Evolutionary conservation across 2,329 filamentous ascomycete species (phyloP).

Genomic region (Myriosclerotinia duriaeana): DNA sequence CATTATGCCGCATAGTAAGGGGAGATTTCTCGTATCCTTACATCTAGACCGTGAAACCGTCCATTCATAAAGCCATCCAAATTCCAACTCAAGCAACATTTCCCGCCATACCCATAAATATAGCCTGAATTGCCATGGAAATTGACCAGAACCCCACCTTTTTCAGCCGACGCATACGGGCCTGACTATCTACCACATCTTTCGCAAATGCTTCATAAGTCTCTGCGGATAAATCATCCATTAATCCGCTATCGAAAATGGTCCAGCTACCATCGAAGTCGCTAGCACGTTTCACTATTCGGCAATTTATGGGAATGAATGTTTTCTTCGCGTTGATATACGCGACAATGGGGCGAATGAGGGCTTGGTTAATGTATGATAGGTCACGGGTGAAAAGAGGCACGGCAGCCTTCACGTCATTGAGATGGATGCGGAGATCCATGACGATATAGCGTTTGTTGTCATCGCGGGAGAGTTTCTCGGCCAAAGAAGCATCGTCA

Average conservation of each 20-base stretch:
- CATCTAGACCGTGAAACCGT: not conserved
- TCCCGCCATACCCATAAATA: slow-evolving; percentile 93
- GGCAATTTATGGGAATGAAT: slow-evolving; percentile 92
- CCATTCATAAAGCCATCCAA: not conserved
- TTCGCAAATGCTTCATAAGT: slow-evolving; percentile 92
- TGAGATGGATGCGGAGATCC: slow-evolving; percentile 91
- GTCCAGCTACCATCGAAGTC: slow-evolving; percentile 98
- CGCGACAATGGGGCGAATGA: slow-evolving; percentile 92
- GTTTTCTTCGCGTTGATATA: slow-evolving; percentile 96
- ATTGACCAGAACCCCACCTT: slow-evolving; percentile 97
- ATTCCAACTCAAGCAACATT: slow-evolving; percentile 56
- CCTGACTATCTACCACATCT: slow-evolving; percentile 87
- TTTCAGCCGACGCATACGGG: slow-evolving; percentile 80
- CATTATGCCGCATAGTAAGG: not conserved
- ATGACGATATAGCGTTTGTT: slow-evolving; percentile 83
- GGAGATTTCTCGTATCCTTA: slow-evolving; percentile 6
- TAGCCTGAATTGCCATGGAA: slow-evolving; percentile 84
- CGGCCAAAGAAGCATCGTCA: slow-evolving; percentile 30
- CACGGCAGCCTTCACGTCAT: slow-evolving; percentile 89
- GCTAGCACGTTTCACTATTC: slow-evolving; percentile 81
- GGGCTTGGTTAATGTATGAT: slow-evolving; percentile 92
- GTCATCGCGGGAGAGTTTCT: slow-evolving; percentile 45
- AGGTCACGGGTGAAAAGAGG: slow-evolving; percentile 89
- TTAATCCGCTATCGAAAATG: slow-evolving; percentile 85
- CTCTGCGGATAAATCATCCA: slow-evolving; percentile 91